A percentile compares a stretch with the other conserved stretches of the same genome.
These are phyloP conservation scores for Trichoderma citrinoviride DNA, from an alignment of 2,329 filamentous ascomycete species.

Conservation along the genomic window DNA sequence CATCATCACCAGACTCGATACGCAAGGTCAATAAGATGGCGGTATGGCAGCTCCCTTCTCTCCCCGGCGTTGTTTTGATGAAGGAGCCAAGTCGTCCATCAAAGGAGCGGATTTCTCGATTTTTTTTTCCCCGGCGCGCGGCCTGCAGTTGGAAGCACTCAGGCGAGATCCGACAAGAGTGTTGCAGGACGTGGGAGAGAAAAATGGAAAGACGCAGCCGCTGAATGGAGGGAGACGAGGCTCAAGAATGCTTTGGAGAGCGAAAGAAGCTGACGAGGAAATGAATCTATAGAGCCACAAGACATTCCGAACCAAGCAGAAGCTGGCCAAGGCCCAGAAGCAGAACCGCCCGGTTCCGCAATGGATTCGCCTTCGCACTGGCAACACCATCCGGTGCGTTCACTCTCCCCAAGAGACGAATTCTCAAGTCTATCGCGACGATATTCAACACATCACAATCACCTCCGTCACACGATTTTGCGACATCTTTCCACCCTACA, in stretches of 20 bases:
- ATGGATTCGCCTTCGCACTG: constrained; percentile 98
- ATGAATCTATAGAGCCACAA: constrained; percentile 78
- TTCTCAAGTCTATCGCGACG: background rate
- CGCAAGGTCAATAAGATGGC: constrained; percentile 43
- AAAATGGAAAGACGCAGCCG: background rate
- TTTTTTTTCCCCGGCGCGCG: background rate
- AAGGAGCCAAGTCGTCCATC: background rate
- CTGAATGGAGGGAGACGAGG: background rate
- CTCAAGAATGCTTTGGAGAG: background rate
- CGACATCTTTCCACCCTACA: background rate
- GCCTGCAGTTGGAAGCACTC: too few species aligned
- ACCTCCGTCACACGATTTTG: background rate
- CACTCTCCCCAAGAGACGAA: background rate
- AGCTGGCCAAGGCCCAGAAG: constrained; percentile 99
- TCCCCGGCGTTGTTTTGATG: background rate
- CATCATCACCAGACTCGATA: constrained; percentile 40
- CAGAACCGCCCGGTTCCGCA: constrained; percentile 99
- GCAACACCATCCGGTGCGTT: constrained; percentile 98
- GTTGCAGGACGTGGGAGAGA: too few species aligned
- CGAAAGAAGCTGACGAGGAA: constrained; percentile 27
- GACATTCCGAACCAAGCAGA: constrained; percentile 99
- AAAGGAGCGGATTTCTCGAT: background rate
- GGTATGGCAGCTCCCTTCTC: constrained; percentile 33
- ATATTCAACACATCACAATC: background rate
- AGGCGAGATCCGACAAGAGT: too few species aligned